These are phyloP conservation scores for Claviceps sp. DNA, from an alignment of 2,329 filamentous ascomycete species.

Conservation along the genomic window DNA sequence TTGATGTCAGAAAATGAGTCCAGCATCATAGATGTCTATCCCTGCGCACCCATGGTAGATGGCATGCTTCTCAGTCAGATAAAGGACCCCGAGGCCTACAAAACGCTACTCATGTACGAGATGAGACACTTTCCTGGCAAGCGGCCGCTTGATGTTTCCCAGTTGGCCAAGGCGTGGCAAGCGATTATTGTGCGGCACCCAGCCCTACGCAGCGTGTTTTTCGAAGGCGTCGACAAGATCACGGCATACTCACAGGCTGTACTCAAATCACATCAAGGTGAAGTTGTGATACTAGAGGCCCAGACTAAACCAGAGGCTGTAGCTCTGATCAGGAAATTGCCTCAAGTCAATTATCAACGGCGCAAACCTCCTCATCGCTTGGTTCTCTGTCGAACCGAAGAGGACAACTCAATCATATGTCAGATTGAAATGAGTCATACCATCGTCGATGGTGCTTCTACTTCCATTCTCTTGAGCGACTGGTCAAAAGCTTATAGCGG, in stretches of 20 bases:
- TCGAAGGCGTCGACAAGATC: constrained; percentile 2
- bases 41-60: constrained; percentile 24
- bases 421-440: constrained; percentile 23
- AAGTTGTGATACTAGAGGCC: background rate
- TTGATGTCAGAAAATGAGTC: constrained; percentile 7
- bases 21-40: constrained; percentile 22
- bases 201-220: constrained; percentile 6
- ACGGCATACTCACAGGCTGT: constrained; percentile 4
- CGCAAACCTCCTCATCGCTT: constrained; percentile 3
- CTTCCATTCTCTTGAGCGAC: constrained; percentile 6
- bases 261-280: background rate
- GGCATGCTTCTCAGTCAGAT: constrained; percentile 23
- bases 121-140: constrained; percentile 1
- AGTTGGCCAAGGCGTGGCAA: constrained; percentile 9
- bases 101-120: constrained; percentile 10
- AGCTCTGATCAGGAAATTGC: background rate
- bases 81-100: constrained; percentile 7
- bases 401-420: constrained; percentile 9
- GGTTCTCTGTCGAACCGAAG: background rate
- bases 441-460: constrained; percentile 20
- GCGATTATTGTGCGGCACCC: constrained; percentile 5
- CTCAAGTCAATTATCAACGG: constrained; percentile 1
- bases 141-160: constrained; percentile 1
- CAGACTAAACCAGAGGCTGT: background rate
- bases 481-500: constrained; percentile 3